These are phyloP conservation scores for Polyporus arcularius DNA, from an alignment of 768 basidiomycete species.

Conservation along the genomic window DNA sequence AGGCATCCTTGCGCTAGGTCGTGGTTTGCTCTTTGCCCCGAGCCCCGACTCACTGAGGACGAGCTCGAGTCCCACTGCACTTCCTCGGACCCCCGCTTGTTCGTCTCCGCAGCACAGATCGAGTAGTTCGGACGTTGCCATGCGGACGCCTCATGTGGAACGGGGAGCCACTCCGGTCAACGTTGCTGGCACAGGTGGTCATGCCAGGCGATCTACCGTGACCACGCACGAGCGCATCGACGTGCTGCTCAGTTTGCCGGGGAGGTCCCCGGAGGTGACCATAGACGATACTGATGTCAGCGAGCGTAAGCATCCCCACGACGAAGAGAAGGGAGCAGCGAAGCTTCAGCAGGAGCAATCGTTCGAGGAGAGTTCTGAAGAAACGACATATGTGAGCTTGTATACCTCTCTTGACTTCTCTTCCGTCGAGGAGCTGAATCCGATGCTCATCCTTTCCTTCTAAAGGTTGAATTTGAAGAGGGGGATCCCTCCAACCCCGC, in stretches of 20 bases:
- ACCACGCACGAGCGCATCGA: slow-evolving; percentile 37
- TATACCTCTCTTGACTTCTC: background rate
- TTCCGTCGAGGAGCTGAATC: background rate
- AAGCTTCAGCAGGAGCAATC: background rate
- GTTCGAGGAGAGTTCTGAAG: slow-evolving; percentile 3
- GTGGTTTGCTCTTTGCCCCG: too few relatives aligned
- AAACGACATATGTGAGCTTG: slow-evolving; percentile 26
- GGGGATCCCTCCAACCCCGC: slow-evolving; percentile 35
- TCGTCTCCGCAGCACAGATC: too few relatives aligned
- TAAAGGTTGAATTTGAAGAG: slow-evolving; percentile 37
- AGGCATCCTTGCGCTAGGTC: too few relatives aligned
- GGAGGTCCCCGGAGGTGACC: slow-evolving; percentile 32
- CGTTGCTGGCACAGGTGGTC: too few relatives aligned
- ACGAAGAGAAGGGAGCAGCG: slow-evolving; percentile 12
- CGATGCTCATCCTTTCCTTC: background rate
- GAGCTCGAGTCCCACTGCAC: too few relatives aligned
- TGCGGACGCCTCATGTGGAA: too few relatives aligned
- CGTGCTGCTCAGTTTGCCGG: slow-evolving; percentile 36
- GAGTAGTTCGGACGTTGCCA: too few relatives aligned
- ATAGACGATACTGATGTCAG: slow-evolving; percentile 36
- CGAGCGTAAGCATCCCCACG: slow-evolving; percentile 28
- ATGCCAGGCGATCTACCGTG: slow-evolving; percentile 16
- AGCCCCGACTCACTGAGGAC: too few relatives aligned
- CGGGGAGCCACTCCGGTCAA: too few relatives aligned
- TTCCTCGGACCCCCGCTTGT: too few relatives aligned